Evolutionary conservation across 2,329 filamentous ascomycete genomes (phyloP).

Genomic region (Metarhizium guizhouense): DNA sequence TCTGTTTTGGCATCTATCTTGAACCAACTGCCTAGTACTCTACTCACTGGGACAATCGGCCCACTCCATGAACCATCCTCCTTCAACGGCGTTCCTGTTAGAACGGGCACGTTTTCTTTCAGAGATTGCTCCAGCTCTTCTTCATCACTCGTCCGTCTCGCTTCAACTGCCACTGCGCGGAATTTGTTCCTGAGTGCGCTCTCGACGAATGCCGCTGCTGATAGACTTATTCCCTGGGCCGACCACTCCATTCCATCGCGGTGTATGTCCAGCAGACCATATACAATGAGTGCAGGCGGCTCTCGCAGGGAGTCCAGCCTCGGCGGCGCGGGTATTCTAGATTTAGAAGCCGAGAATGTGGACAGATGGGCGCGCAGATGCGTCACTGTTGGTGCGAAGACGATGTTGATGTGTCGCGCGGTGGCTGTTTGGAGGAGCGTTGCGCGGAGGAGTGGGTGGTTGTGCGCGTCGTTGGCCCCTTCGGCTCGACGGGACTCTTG

Average conservation of each 20-base stretch:
- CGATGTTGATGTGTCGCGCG: slow-evolving; percentile 58
- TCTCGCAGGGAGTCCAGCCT: slow-evolving; percentile 4
- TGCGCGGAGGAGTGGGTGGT: slow-evolving; percentile 41
- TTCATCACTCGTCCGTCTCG: slow-evolving; percentile 19
- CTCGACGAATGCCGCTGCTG: slow-evolving; percentile 55
- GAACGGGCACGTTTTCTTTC: slow-evolving; percentile 48
- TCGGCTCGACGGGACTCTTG: slow-evolving; percentile 11
- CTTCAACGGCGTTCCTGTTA: slow-evolving; percentile 46
- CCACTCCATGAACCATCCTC: slow-evolving; percentile 48
- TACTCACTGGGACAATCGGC: slow-evolving; percentile 46
- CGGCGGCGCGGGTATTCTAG: slow-evolving; percentile 27
- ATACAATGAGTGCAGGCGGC: slow-evolving; percentile 46
- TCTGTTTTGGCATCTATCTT: slow-evolving; percentile 3
- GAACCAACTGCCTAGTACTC: slow-evolving; percentile 60
- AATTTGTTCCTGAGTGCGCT: slow-evolving; percentile 39
- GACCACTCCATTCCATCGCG: slow-evolving; percentile 64
- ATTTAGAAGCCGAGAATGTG: slow-evolving; percentile 34
- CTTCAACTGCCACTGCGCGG: slow-evolving; percentile 39
- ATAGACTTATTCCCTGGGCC: slow-evolving; percentile 59
- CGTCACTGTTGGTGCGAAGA: slow-evolving; percentile 67
- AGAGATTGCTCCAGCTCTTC: slow-evolving; percentile 29
- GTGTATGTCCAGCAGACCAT: slow-evolving; percentile 58
- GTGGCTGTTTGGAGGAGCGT: slow-evolving; percentile 61
- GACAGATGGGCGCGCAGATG: slow-evolving; percentile 70
- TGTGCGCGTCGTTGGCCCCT: not conserved